phyloP scores from a whole-genome alignment of 1,284 basidiomycete species.

The Moniliella sp. region DNA sequence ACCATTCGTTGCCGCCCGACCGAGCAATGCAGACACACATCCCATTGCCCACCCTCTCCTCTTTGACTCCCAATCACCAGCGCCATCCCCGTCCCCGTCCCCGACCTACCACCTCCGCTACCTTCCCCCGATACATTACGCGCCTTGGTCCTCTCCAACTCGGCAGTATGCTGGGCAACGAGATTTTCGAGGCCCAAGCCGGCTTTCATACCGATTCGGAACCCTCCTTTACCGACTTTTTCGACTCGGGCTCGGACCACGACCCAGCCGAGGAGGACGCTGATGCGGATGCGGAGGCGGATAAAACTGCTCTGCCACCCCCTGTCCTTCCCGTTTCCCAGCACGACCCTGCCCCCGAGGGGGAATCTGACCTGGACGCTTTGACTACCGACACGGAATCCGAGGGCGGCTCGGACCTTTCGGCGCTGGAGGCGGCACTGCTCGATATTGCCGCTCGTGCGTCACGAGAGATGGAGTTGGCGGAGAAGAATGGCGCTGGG shows the following conservation, averaged over 20 bases:
- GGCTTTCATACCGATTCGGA: conserved; percentile 28
- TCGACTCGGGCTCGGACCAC: conserved; percentile 13
- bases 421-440: not conserved
- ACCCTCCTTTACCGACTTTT: conserved; percentile 31
- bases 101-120: too few species aligned
- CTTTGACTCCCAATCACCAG: too few species aligned
- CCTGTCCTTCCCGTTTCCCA: too few species aligned
- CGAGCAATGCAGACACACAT: too few species aligned
- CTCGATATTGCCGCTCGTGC: too few species aligned
- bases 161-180: not conserved
- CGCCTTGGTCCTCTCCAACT: not conserved
- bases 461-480: too few species aligned
- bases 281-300: conserved; percentile 1
- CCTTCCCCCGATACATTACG: too few species aligned
- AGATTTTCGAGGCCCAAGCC: conserved; percentile 15
- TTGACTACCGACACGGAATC: conserved; percentile 8
- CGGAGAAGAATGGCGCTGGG: not conserved
- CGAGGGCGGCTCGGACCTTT: conserved; percentile 2
- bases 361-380: conserved; percentile 12
- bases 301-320: too few species aligned
- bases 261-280: conserved; percentile 12
- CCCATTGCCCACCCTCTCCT: too few species aligned
- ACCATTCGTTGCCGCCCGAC: too few species aligned
- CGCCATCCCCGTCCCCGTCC: not conserved
- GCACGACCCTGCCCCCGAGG: too few species aligned